Evolutionary conservation across 495 filamentous ascomycete genomes (phyloP).

Genomic region (Aspergillus ellipticus): DNA sequence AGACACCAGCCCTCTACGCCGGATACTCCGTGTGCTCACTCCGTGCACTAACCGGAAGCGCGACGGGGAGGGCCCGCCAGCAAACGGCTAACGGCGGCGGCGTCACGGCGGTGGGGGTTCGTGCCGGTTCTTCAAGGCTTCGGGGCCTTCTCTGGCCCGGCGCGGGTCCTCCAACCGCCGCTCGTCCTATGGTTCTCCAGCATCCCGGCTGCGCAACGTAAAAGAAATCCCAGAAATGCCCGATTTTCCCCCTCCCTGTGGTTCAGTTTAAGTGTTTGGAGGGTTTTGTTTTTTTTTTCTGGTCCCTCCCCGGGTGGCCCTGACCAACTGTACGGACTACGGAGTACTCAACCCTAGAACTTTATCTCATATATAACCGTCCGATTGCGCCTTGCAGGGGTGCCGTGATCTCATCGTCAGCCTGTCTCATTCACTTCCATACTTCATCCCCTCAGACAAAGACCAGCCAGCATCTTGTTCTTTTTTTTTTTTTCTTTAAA

Average conservation of each 20-base stretch:
- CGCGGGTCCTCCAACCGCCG: conserved; percentile 2
- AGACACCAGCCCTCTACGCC: too few species aligned
- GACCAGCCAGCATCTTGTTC: not conserved
- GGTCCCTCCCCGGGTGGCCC: too few species aligned
- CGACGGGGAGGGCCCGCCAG: not conserved
- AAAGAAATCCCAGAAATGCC: conserved; percentile 5
- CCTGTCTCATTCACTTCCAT: not conserved
- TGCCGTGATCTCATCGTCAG: not conserved
- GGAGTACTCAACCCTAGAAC: not conserved
- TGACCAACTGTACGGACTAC: too few species aligned
- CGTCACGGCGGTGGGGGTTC: not conserved
- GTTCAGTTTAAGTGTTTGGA: too few species aligned
- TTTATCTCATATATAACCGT: not conserved
- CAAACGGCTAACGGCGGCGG: not conserved
- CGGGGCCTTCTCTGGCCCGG: conserved; percentile 6
- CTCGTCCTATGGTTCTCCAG: conserved; percentile 7
- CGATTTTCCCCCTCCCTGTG: conserved; percentile 1
- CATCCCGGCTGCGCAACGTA: conserved; percentile 12
- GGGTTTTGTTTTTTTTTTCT: not conserved
- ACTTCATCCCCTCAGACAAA: not conserved
- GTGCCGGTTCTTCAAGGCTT: not conserved
- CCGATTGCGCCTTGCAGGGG: not conserved
- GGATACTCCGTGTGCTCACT: too few species aligned
- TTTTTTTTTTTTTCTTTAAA: not conserved
- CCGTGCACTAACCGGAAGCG: too few species aligned